Base-by-base conservation (phyloP, 2,329 filamentous ascomycete genomes). In the Penicillium sp. region DNA sequence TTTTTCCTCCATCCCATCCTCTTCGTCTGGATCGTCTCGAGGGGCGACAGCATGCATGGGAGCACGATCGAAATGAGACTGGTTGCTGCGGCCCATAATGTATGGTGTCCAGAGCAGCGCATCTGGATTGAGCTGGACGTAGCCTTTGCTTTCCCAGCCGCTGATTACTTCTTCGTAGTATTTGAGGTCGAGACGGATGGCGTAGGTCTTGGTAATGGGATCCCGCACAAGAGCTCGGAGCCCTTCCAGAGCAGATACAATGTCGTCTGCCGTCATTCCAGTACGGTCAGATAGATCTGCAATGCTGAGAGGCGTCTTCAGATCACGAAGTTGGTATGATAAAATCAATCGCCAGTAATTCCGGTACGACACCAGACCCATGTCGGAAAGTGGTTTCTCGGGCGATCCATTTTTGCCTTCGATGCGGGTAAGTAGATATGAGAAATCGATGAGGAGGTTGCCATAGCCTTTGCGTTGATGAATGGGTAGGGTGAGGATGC, bases 381-480 rank as follows among this genome's bases (percentile, higher is more conserved):
- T 97, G 69, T 99, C 94, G 0, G 94, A 97, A 3, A 99, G 81
- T 0, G 94, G 94, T 73, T 99, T 99, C 72, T 99, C 94, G 0
- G 94, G 94, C 1, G 93, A 97, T 9, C 94, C 94, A 0, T 91
- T 95, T 73, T 97, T 96, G 65, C 87, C 84, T 74, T 99, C 94
- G 1, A 95, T 90, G 47, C 91, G 85, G 0, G 95, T 97, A 43
- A 99, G 83, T 7, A 99, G 85, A 69, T 99, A 99, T 1, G 94
- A 99, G 71, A 99, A 99, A 70, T 99, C 94, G 64, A 99, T 99
- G 43, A 99, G 82, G 19, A 97, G 85, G 67, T 97, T 93, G 6
- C 95, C 94, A 64, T 97, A 99, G 53, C 94, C 94, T 72, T 97
- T 96, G 51, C 95, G 87, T 76, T 97, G 93, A 69, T 97, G 94